These are phyloP conservation scores for Boletellus sp. DNA, from an alignment of 1,284 basidiomycete species.

Conservation along the genomic window DNA sequence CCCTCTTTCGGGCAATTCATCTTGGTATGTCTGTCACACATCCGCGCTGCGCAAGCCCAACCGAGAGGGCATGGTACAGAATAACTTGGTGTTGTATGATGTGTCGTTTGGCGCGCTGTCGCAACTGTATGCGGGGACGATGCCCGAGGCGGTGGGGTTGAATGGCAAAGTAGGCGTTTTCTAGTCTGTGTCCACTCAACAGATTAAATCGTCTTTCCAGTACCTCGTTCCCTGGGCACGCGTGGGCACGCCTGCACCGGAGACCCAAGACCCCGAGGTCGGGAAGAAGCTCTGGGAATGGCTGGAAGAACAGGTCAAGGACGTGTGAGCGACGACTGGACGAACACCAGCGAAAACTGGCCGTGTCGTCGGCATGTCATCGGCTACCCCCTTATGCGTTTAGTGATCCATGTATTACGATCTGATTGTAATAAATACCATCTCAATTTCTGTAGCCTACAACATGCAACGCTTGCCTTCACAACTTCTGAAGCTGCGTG, in stretches of 20 bases:
- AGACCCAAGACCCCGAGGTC: conserved; percentile 27
- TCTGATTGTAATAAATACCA: too few species aligned
- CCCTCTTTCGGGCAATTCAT: neutral
- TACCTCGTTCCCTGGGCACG: conserved; percentile 40
- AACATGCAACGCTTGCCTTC: too few species aligned
- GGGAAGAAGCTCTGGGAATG: conserved; percentile 37
- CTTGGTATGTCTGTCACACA: conserved; percentile 7
- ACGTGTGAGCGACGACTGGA: conserved; percentile 5
- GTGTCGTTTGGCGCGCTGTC: conserved; percentile 34
- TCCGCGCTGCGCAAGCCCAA: neutral
- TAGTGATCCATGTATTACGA: too few species aligned
- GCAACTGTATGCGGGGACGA: conserved; percentile 37
- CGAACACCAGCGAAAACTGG: too few species aligned
- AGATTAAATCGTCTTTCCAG: conserved; percentile 14
- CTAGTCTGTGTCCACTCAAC: too few species aligned
- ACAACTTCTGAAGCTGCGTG: too few species aligned
- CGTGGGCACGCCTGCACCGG: conserved; percentile 14
- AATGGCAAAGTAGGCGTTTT: conserved; percentile 30
- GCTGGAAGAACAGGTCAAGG: conserved; percentile 35
- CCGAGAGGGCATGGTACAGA: conserved; percentile 6
- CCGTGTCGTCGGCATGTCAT: too few species aligned
- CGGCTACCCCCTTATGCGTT: too few species aligned
- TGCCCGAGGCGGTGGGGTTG: conserved; percentile 26
- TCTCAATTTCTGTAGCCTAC: too few species aligned
- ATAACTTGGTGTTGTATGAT: conserved; percentile 19